A percentile compares a stretch with the other conserved stretches of the same genome.
These are phyloP conservation scores for Camelina hispida DNA, from an alignment of 345 rosid genomes.

Conservation along the genomic window DNA sequence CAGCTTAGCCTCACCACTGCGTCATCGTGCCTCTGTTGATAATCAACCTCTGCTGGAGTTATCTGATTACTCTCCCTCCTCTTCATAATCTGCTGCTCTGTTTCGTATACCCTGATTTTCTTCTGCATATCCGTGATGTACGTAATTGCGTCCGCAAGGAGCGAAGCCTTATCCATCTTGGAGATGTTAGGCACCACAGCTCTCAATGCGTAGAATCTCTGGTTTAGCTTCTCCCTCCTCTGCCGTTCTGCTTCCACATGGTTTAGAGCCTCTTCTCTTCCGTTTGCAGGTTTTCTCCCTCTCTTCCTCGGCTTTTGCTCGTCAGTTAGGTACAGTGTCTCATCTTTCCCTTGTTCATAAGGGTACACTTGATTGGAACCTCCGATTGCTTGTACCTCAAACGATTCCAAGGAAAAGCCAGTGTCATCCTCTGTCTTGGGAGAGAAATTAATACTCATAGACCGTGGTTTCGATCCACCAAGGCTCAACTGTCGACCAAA, in stretches of 20 bases:
- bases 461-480: constrained; percentile 68
- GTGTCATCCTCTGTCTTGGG: constrained; percentile 89
- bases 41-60: constrained; percentile 65
- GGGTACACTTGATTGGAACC: constrained; percentile 63
- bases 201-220: constrained; percentile 89
- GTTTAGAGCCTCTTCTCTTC: constrained; percentile 94
- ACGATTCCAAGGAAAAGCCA: constrained; percentile 62
- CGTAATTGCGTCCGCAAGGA: constrained; percentile 87
- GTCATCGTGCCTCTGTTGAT: constrained; percentile 75
- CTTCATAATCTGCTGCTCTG: constrained; percentile 68
- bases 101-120: constrained; percentile 73
- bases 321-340: constrained; percentile 57
- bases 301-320: constrained; percentile 94
- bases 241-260: constrained; percentile 98
- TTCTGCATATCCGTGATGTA: constrained; percentile 83
- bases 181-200: constrained; percentile 96
- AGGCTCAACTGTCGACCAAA: constrained; percentile 85
- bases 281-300: constrained; percentile 97
- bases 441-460: constrained; percentile 78
- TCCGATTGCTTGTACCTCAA: constrained; percentile 52
- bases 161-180: constrained; percentile 95
- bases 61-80: constrained; percentile 48
- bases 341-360: constrained; percentile 70
- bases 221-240: constrained; percentile 96
- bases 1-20: constrained; percentile 74